Percentiles rank a stretch among this genome's conserved stretches.
These are phyloP conservation scores for Wickerhamiella bombiphila DNA, from an alignment of 805 yeast species.

Conservation along the genomic window DNA sequence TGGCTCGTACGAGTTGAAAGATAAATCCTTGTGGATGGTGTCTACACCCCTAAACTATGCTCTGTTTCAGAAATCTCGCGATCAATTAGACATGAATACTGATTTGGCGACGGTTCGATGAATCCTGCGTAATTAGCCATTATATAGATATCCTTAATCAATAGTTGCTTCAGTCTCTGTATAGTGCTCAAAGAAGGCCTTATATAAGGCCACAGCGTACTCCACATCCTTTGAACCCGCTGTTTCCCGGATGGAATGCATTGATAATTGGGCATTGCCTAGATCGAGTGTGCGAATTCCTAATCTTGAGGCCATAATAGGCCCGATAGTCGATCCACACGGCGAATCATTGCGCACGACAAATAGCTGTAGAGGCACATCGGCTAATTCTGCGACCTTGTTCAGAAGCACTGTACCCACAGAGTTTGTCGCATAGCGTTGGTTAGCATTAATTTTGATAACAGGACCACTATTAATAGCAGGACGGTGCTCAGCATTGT, in stretches of 20 bases:
- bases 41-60: too few species aligned
- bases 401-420: conserved; percentile 73
- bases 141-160: too few species aligned
- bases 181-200: conserved; percentile 35
- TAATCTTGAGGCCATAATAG: conserved; percentile 71
- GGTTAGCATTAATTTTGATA: conserved; percentile 85
- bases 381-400: conserved; percentile 47
- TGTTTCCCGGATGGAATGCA: conserved; percentile 91
- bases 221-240: conserved; percentile 68
- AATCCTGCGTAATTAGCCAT: too few species aligned
- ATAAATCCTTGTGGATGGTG: too few species aligned
- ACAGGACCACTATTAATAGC: conserved; percentile 81
- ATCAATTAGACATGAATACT: too few species aligned
- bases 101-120: too few species aligned
- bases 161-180: conserved; percentile 6
- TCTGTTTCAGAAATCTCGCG: too few species aligned
- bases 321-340: conserved; percentile 95
- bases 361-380: conserved; percentile 78
- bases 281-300: conserved; percentile 80
- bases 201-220: conserved; percentile 45
- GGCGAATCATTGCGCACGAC: conserved; percentile 90
- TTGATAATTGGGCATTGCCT: conserved; percentile 82
- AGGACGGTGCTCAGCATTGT: conserved; percentile 72
- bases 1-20: too few species aligned
- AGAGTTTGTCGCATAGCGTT: conserved; percentile 86